These are phyloP conservation scores for Misopates orontium DNA, from an alignment of 257 asterid species.

Conservation along the genomic window DNA sequence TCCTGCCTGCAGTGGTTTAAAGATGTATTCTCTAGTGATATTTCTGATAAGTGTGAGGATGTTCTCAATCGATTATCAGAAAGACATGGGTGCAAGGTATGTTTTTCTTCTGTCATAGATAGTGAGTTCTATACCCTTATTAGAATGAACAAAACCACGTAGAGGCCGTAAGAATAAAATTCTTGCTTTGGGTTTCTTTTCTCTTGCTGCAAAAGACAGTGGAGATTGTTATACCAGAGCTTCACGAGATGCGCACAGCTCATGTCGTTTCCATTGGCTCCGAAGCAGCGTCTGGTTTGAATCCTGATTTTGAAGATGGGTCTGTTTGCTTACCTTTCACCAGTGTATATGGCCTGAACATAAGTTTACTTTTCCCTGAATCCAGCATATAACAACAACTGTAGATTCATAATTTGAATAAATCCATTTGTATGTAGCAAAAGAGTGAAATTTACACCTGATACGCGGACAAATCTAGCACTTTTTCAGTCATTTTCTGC, in stretches of 20 bases:
- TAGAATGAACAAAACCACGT: slow-evolving; percentile 18
- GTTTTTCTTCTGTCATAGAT: slow-evolving; percentile 22
- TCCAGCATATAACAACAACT: background rate
- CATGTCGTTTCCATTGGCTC: slow-evolving; percentile 91
- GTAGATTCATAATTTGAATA: slow-evolving; percentile 25
- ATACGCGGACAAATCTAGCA: slow-evolving; percentile 81
- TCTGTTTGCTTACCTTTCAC: slow-evolving; percentile 37
- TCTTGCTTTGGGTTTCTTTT: slow-evolving; percentile 29
- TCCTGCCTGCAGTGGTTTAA: slow-evolving; percentile 74
- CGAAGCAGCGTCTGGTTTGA: slow-evolving; percentile 65
- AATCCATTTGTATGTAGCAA: slow-evolving; percentile 47
- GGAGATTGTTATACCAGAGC: slow-evolving; percentile 92
- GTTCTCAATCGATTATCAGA: slow-evolving; percentile 68
- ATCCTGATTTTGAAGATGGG: slow-evolving; percentile 87
- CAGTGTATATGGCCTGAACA: slow-evolving; percentile 16
- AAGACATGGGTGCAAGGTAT: slow-evolving; percentile 84
- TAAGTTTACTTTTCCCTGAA: slow-evolving; percentile 10
- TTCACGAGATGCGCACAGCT: slow-evolving; percentile 87
- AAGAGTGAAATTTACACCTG: slow-evolving; percentile 57
- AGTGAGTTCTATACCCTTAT: slow-evolving; percentile 20
- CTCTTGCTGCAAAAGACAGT: slow-evolving; percentile 55
- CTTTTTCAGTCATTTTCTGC: slow-evolving; percentile 88
- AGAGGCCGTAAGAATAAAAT: slow-evolving; percentile 15
- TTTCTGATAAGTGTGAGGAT: slow-evolving; percentile 79
- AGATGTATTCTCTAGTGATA: slow-evolving; percentile 88